phyloP scores from a whole-genome alignment of 768 basidiomycete species.

The Russula sp. region DNA sequence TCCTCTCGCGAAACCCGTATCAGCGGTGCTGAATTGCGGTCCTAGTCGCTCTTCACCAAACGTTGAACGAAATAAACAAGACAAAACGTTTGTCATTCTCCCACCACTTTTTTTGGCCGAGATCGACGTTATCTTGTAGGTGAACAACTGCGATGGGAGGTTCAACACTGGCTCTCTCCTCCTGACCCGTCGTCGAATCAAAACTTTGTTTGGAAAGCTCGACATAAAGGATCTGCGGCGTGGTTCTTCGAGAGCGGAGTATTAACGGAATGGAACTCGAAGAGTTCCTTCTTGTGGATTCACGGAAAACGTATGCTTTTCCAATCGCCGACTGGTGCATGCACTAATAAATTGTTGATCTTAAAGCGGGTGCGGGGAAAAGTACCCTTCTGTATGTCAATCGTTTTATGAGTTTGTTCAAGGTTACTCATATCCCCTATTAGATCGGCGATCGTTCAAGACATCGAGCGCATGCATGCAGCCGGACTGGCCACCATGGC shows the following conservation, averaged over 20 bases:
- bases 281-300: conserved; percentile 5
- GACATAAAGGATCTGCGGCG: not conserved
- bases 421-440: not conserved
- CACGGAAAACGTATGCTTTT: conserved; percentile 12
- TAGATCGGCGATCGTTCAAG: conserved; percentile 13
- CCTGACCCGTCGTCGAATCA: conserved; percentile 15
- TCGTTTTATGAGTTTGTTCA: too few relatives aligned
- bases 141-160: not conserved
- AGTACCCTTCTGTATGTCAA: conserved; percentile 13
- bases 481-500: conserved; percentile 8
- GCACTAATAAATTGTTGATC: not conserved
- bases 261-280: conserved; percentile 8
- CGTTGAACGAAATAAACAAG: not conserved
- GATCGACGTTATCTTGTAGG: not conserved
- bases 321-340: too few relatives aligned
- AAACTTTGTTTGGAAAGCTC: not conserved
- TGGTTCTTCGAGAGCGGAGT: conserved; percentile 10
- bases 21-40: not conserved
- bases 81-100: conserved; percentile 6
- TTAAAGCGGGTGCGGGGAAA: conserved; percentile 13
- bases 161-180: conserved; percentile 1
- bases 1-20: not conserved
- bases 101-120: not conserved
- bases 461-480: not conserved
- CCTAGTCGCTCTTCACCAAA: not conserved